Evolutionary conservation across 2,329 filamentous ascomycete genomes (phyloP), one percentile per base, ranked within the genome.

Genomic region (Aspergillus awamori): DNA sequence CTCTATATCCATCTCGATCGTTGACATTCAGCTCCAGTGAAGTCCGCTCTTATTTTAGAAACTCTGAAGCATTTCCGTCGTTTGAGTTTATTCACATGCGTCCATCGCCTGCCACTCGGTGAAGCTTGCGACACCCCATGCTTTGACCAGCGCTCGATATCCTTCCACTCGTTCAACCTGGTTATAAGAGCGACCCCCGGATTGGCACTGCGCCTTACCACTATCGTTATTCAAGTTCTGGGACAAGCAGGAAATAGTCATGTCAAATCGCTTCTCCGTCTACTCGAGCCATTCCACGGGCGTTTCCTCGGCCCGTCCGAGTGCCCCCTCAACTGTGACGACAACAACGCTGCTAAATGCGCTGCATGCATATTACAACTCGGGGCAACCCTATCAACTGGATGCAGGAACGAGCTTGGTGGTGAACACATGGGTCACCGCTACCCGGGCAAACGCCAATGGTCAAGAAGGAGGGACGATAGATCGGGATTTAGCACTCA

Each of bases 371-470:
- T 89, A 91, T 72, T 98, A 96, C 77, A 85, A 91, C 52, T 87
- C 90, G 3, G 88, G 88, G 30, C 87, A 92, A 71, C 87, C 94
- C n/a, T 95, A 96, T 75, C 84, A 85, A 64, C 86, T 99, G 49
- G 95, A 99, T 77, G 89, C 93, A 52, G 92, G 92, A 67, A 95
- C 93, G 38, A 97, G 92, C 75, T 77, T 98, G 41, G 93, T 95
- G 0, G 92, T 98, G 67, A 98, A 98, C 80, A 97, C 93, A 60
- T 97, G 93, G 93, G 84, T 95, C 57, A 96, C 92, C 3, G 91
- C 92, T 17, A 84, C 87, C 28, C 90, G 90, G 67, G 80, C 85
- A 24, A 87, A 89, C 41, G 83, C 86, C 2, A 86, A 92, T 70
- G 90, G 90, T 39, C 83, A 85, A 59, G 81, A 83, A 51, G 91